phyloP scores from a whole-genome alignment of 129 eudicot species.

The Silybum marianum region DNA sequence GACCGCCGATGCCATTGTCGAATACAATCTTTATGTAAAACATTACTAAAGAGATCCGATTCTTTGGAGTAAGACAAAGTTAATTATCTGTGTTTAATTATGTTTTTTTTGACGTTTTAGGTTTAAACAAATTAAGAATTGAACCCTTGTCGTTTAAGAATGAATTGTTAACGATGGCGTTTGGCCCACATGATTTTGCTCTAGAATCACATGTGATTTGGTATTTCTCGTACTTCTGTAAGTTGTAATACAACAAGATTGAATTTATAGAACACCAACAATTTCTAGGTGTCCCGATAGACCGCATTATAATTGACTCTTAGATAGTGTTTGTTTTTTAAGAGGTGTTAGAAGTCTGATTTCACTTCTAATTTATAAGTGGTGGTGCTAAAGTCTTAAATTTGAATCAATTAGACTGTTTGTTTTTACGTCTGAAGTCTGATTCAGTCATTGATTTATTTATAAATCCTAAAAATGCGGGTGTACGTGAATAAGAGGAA shows the following conservation, averaged over 20 bases:
- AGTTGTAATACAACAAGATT: neutral
- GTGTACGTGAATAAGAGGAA: too few species aligned
- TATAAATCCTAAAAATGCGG: too few species aligned
- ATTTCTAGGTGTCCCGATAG: neutral
- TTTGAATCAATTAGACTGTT: too few species aligned
- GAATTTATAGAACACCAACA: neutral
- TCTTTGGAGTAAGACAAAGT: neutral
- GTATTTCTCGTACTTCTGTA: neutral
- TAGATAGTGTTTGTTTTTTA: too few species aligned
- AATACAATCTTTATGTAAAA: conserved; percentile 53
- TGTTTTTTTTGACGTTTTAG: neutral
- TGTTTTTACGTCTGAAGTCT: too few species aligned
- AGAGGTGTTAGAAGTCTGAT: too few species aligned
- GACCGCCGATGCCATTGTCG: conserved; percentile 55
- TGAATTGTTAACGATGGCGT: neutral
- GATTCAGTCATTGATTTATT: too few species aligned
- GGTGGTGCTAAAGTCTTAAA: too few species aligned
- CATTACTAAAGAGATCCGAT: conserved; percentile 33
- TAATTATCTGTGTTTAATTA: neutral
- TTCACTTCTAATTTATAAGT: too few species aligned
- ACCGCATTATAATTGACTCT: neutral
- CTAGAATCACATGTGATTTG: neutral
- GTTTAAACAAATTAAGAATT: neutral
- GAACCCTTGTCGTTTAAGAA: neutral
- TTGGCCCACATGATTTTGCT: neutral